Percentiles rank a stretch among this genome's conserved stretches.
Conservation (phyloP, 495 filamentous ascomycete genomes). For the Opeltia flavorubescens region DNA sequence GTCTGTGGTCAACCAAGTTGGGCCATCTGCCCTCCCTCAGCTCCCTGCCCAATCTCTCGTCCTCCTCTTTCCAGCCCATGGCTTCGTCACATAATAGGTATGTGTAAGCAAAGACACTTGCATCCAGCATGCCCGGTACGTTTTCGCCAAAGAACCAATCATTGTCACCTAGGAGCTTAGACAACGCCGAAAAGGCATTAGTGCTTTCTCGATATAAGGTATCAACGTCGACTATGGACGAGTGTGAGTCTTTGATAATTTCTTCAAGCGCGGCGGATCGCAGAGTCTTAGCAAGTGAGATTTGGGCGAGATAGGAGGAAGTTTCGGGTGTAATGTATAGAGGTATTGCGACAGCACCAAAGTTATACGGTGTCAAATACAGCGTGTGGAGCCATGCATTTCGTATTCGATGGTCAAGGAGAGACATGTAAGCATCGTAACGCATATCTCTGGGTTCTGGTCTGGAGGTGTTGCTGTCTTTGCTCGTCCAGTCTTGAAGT, state of each 20-base stretch:
- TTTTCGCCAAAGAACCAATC: constrained; percentile 52
- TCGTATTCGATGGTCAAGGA: constrained; percentile 69
- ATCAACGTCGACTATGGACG: constrained; percentile 43
- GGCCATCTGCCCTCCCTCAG: constrained; percentile 19
- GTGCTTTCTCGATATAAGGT: constrained; percentile 53
- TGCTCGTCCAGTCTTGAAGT: constrained; percentile 47
- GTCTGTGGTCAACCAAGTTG: constrained; percentile 41
- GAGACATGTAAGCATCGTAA: constrained; percentile 64
- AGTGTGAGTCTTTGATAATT: constrained; percentile 42
- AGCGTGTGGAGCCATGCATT: constrained; percentile 77
- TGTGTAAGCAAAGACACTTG: constrained; percentile 82
- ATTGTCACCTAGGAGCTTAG: constrained; percentile 47
- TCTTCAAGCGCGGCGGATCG: constrained; percentile 56
- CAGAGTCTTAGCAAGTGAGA: constrained; percentile 47
- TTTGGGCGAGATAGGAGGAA: constrained; percentile 45
- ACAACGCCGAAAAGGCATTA: constrained; percentile 63
- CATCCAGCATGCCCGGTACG: constrained; percentile 66
- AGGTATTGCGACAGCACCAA: constrained; percentile 41
- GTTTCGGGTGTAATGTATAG: constrained; percentile 58
- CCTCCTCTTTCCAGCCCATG: constrained; percentile 43
- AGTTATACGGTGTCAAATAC: constrained; percentile 59
- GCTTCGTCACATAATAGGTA: constrained; percentile 54
- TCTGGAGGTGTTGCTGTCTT: constrained; percentile 30
- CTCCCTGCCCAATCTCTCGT: constrained; percentile 26
- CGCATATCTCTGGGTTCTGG: constrained; percentile 42